Base-by-base conservation (phyloP, 257 asterid species). In the Przewalskia tangutica region DNA sequence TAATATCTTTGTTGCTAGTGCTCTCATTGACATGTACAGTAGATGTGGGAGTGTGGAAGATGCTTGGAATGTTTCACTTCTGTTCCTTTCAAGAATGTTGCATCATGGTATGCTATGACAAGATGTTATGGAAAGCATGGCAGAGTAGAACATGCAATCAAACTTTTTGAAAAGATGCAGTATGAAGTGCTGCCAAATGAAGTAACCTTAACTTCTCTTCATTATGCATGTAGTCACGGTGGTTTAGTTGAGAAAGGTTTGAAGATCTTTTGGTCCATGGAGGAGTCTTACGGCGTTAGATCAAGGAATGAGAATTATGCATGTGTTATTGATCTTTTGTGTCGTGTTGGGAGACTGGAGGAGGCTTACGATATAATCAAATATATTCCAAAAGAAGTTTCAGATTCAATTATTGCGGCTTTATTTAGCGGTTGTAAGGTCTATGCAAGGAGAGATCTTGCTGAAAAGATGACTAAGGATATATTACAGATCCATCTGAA, bases 61-160 rank as follows among this genome's bases (percentile, higher is more conserved):
- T 18, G 92, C 95, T 56, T 79, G 79, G 82, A 81, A 75, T 46
- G 86, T 88, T 38, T 91, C 70, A 83, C 76, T 78, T 46, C 83
- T 5, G 70, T 40, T 76, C 86, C 84, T 64, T 42, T 66, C 80
- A 92, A 86, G 88, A 91, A 91, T 51, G 83, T 58, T 32, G 93
- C 87, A 14, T 81, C 91, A 2, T 91, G 95, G 95, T 90, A 92
- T 80, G 90, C 93, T 68, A 89, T 91, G 91, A 87, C 89, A n/a
- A 90, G 89, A 36, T 92, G 93, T 73, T 92, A 89, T 34, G 95
- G 97, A 60, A 91, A 85, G 84, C 89, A 90, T 16, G 92, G 93
- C 85, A 87, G 87, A 92, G 92, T 88, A 32, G 81, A n/a, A n/a
- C n/a, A n/a, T n/a, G n/a, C n/a, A n/a, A n/a, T n/a, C n/a, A n/a